Base-by-base conservation (phyloP, 106 monocot genomes). In the Dactylorhiza incarnata region DNA sequence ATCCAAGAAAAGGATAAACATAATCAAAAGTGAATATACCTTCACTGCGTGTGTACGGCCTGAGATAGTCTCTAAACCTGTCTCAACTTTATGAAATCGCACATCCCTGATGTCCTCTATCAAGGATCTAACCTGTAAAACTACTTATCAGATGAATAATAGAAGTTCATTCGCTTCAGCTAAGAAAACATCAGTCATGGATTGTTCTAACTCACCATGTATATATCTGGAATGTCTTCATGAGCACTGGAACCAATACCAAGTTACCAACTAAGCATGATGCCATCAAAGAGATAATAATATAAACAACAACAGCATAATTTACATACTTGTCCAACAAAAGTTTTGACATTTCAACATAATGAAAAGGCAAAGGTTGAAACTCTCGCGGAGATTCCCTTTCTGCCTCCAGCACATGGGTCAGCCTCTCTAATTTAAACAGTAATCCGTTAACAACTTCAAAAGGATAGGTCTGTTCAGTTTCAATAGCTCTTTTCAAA, bases 51-150 rank as follows among this genome's bases (percentile, higher is more conserved):
- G 90, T 26, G 95, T 95, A 5, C 95, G 86, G 45, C 90, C 95
- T 80, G 93, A 89, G 82, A 95, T 95, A 7, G 88, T 90, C 84
- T 93, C 90, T 78, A 95, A 85, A 22, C 95, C 95, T 74, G 79
- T 85, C 78, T 95, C 95, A 76, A 95, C 95, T 81, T 95, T 95
- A 82, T 92, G 93, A 76, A 95, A 95, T 45, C 95, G 83, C 72
- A 95, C 95, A 90, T 89, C 88, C 81, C 87, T 84, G 50, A 95
- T 95, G 80, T 95, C 95, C 79, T 95, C 95, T 80, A 95, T 93
- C 83, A 95, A 87, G 70, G 93, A 91, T 77, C 96, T 87, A 73
- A 91, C 96, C 95, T 96, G 59, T 11, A 75, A 71, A 43, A 80
- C 72, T 9, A 78, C 16, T 26, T n/a, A 8, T 54, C 51, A 22